Conservation (phyloP, 2,329 filamentous ascomycete species). For the Fusarium floridanum region DNA sequence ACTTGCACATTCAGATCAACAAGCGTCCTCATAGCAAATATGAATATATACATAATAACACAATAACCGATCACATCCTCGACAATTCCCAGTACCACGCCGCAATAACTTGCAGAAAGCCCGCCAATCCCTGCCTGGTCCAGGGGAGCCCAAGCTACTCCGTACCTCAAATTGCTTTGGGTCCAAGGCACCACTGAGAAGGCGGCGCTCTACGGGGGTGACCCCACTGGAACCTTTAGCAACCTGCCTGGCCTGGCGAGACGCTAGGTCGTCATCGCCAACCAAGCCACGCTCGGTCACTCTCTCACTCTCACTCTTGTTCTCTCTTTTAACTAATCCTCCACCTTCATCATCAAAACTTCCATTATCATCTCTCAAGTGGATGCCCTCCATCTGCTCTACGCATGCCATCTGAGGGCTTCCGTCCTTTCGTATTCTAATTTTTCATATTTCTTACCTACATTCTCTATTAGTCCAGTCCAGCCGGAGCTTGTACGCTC, state of each 20-base stretch:
- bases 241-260: slow-evolving; percentile 20
- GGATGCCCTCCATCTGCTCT: slow-evolving; percentile 30
- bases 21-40: slow-evolving; percentile 17
- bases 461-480: slow-evolving; percentile 15
- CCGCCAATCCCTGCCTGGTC: slow-evolving; percentile 31
- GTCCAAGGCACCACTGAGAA: slow-evolving; percentile 10
- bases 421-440: slow-evolving; percentile 38
- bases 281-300: slow-evolving; percentile 25
- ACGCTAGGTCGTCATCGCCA: slow-evolving; percentile 30
- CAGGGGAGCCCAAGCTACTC: slow-evolving; percentile 34
- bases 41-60: slow-evolving; percentile 21
- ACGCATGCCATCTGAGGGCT: slow-evolving; percentile 28
- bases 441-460: slow-evolving; percentile 28
- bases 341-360: slow-evolving; percentile 27
- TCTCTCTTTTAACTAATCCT: slow-evolving; percentile 22
- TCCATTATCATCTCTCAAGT: slow-evolving; percentile 13
- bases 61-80: slow-evolving; percentile 15
- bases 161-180: slow-evolving; percentile 36
- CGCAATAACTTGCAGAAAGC: slow-evolving; percentile 4
- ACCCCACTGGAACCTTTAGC: slow-evolving; percentile 33
- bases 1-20: not conserved
- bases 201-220: slow-evolving; percentile 21
- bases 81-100: not conserved
- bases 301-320: not conserved
- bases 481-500: slow-evolving; percentile 26